These are phyloP conservation scores for Talaromyces sp. DNA, from an alignment of 2,329 filamentous ascomycete species.

Conservation along the genomic window DNA sequence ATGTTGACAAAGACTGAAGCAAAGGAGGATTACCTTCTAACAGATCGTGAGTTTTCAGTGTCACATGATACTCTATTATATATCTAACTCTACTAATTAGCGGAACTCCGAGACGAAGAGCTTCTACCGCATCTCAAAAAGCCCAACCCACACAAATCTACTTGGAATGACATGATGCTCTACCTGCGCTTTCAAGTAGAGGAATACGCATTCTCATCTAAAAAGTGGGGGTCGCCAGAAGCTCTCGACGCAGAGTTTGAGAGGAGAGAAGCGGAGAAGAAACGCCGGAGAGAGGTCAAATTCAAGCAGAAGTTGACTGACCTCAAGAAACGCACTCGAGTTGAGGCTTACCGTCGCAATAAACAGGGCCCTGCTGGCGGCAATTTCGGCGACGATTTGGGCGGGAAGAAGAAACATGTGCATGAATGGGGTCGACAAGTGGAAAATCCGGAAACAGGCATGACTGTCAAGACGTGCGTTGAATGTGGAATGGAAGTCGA, in stretches of 20 bases:
- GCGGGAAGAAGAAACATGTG: constrained; percentile 65
- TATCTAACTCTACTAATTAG: constrained; percentile 39
- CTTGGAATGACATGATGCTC: constrained; percentile 99
- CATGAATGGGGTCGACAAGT: constrained; percentile 73
- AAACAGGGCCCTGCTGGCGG: constrained; percentile 48
- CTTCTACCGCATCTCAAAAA: constrained; percentile 80
- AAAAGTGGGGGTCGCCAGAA: constrained; percentile 86
- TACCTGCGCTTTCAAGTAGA: constrained; percentile 92
- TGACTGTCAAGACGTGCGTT: constrained; percentile 64
- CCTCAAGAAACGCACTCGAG: constrained; percentile 85
- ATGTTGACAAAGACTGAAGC: constrained; percentile 96
- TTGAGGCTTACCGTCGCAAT: constrained; percentile 78
- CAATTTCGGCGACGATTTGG: constrained; percentile 72
- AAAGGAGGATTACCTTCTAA: constrained; percentile 89
- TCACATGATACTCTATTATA: background rate
- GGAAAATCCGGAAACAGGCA: constrained; percentile 53
- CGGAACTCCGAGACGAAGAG: constrained; percentile 83
- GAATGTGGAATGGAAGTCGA: constrained; percentile 65
- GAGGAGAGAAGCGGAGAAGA: constrained; percentile 70
- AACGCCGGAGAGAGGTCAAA: constrained; percentile 80
- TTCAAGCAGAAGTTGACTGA: constrained; percentile 86
- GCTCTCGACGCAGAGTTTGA: constrained; percentile 85
- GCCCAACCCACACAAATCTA: constrained; percentile 91
- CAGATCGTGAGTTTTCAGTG: constrained; percentile 62
- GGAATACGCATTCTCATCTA: constrained; percentile 74